phyloP scores from a whole-genome alignment of 305 asterid species.

The Solanum hybrid region DNA sequence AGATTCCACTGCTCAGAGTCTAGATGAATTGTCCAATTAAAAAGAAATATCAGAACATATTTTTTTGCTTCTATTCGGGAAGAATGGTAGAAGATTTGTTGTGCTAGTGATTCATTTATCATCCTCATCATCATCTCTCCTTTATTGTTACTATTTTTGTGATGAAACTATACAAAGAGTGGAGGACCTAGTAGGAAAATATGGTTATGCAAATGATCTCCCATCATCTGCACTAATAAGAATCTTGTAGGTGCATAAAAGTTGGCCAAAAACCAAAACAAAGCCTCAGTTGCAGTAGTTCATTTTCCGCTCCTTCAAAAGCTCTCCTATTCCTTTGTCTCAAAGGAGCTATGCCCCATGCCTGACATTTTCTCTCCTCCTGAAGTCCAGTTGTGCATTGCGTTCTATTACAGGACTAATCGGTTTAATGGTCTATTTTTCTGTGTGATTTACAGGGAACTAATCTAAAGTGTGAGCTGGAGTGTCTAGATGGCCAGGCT shows the following conservation, averaged over 20 bases:
- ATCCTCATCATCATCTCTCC: neutral
- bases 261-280: neutral
- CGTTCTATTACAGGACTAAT: neutral
- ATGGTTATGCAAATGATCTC: neutral
- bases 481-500: slow-evolving; percentile 83
- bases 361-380: neutral
- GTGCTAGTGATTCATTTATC: neutral
- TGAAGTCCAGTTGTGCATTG: neutral
- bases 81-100: neutral
- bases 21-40: neutral
- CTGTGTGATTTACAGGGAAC: slow-evolving; percentile 52
- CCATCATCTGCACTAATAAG: neutral
- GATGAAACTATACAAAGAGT: neutral
- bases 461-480: slow-evolving; percentile 68
- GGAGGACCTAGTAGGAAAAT: neutral
- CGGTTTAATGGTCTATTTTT: slow-evolving; percentile 9
- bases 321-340: neutral
- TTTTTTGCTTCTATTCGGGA: neutral
- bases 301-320: neutral
- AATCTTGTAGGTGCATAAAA: neutral
- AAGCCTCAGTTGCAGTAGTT: neutral
- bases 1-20: neutral
- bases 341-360: neutral
- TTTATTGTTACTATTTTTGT: neutral
- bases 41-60: neutral